Evolutionary conservation across 495 filamentous ascomycete genomes (phyloP).

Genomic region (Evernia prunastri): DNA sequence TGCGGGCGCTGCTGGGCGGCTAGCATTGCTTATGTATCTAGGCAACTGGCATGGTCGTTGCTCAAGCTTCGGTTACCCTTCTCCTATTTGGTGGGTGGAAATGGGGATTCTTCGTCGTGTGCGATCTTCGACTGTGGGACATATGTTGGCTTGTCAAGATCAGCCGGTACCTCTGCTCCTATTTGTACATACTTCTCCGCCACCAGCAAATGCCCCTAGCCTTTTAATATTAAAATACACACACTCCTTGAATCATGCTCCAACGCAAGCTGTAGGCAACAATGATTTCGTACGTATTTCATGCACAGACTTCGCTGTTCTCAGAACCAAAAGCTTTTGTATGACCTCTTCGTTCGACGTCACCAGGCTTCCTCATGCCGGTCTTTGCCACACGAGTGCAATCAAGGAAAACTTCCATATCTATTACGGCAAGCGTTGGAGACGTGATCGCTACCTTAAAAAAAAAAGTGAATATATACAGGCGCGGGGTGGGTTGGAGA

Average conservation of each 20-base stretch:
- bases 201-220: neutral
- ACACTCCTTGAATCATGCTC: neutral
- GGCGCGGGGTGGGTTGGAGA: too few species aligned
- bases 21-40: conserved; percentile 13
- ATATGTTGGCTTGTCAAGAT: conserved; percentile 4
- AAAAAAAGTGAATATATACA: too few species aligned
- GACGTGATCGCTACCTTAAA: too few species aligned
- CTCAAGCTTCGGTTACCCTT: neutral
- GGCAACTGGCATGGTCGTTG: conserved; percentile 1
- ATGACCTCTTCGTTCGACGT: too few species aligned
- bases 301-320: too few species aligned
- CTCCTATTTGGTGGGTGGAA: neutral
- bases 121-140: neutral
- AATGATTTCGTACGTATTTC: neutral
- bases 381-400: too few species aligned
- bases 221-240: neutral
- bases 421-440: too few species aligned
- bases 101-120: conserved; percentile 4
- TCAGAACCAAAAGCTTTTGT: too few species aligned
- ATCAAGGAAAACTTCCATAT: too few species aligned
- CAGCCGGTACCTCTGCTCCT: conserved; percentile 4
- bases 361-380: too few species aligned
- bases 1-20: conserved; percentile 11
- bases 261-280: neutral
- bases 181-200: conserved; percentile 3